These are phyloP conservation scores for Antitrichia curtipendula DNA, from an alignment of 225 moss, liverwort and hornwort genomes.

Conservation along the genomic window DNA sequence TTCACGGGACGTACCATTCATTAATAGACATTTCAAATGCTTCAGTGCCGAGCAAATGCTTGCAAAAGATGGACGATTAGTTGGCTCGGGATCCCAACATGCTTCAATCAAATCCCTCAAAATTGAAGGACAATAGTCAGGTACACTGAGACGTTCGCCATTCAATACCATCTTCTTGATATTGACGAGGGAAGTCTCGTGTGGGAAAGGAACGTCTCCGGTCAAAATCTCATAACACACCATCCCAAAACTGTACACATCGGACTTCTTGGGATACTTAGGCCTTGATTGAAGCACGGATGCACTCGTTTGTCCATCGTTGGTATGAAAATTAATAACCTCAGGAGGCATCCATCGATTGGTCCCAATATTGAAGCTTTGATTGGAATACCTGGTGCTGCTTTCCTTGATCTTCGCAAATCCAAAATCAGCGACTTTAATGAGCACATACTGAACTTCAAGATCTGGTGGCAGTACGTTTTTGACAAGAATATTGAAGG, in stretches of 20 bases:
- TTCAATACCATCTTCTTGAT: background rate
- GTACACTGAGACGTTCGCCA: background rate
- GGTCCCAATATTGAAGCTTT: background rate
- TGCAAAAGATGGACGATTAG: background rate
- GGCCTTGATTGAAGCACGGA: background rate
- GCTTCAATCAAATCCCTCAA: background rate
- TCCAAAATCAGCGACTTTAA: background rate
- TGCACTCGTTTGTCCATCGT: no score
- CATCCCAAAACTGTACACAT: background rate
- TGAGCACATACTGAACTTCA: background rate
- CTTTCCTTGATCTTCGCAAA: background rate
- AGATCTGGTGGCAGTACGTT: no score
- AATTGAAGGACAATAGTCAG: background rate
- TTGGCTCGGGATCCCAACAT: background rate
- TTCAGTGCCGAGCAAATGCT: background rate
- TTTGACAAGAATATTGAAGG: background rate
- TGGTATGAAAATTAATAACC: background rate
- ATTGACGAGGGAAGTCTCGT: fast-evolving
- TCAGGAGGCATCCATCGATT: background rate
- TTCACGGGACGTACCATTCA: background rate
- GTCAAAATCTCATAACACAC: background rate
- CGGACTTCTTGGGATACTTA: background rate
- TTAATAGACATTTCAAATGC: background rate
- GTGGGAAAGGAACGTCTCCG: background rate
- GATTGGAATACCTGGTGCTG: background rate